Percentiles rank a stretch among this genome's conserved stretches.
phyloP scores from a whole-genome alignment of 306 rosid species.

The Prunus padus region DNA sequence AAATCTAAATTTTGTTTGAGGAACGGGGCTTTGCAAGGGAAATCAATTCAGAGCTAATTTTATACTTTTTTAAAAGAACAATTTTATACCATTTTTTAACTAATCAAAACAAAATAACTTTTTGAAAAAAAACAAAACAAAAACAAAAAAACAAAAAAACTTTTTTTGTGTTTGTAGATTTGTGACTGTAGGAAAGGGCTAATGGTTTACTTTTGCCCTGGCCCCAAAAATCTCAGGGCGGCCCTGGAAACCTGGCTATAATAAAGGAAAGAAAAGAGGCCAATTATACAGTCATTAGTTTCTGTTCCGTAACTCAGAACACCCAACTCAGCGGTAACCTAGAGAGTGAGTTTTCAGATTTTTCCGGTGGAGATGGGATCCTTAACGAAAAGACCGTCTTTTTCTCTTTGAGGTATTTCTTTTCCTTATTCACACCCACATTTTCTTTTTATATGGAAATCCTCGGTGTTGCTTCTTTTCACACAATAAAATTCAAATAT shows the following conservation, averaged over 20 bases:
- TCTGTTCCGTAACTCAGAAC: not conserved
- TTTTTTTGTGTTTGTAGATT: too few relatives aligned
- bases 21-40: too few relatives aligned
- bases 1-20: too few relatives aligned
- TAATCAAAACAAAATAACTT: too few relatives aligned
- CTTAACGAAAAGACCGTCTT: not conserved
- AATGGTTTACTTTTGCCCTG: too few relatives aligned
- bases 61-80: too few relatives aligned
- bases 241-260: not conserved
- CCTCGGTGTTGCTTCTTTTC: not conserved
- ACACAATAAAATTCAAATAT: not conserved
- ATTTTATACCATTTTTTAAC: too few relatives aligned
- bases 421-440: not conserved
- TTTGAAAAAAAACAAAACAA: too few relatives aligned
- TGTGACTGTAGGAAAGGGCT: too few relatives aligned
- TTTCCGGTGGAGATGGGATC: constrained; percentile 4
- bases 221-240: too few relatives aligned
- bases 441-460: not conserved
- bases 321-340: not conserved
- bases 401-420: not conserved
- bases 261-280: not conserved
- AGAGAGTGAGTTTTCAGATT: not conserved
- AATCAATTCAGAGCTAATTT: too few relatives aligned
- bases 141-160: too few relatives aligned
- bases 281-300: not conserved